These are phyloP conservation scores for Yamadazyma sp. DNA, from an alignment of 1,139 yeast genomes.

Conservation along the genomic window DNA sequence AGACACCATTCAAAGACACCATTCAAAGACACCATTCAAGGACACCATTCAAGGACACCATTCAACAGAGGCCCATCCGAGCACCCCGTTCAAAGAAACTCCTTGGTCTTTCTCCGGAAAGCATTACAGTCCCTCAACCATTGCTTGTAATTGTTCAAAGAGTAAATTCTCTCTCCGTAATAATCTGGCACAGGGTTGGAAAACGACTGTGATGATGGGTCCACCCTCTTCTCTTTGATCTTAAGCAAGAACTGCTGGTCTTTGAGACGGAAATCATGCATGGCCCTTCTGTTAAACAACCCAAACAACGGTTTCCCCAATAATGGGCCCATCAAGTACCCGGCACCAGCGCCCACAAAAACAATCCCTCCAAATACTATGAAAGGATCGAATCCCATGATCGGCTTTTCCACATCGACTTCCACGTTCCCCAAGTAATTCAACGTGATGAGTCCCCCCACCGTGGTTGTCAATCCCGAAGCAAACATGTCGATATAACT, in stretches of 20 bases:
- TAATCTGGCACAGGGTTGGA: conserved; percentile 97
- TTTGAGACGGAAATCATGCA: conserved; percentile 52
- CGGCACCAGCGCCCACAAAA: conserved; percentile 69
- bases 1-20: too few relatives aligned
- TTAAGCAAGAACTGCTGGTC: conserved; percentile 74
- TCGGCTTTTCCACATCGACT: conserved; percentile 77
- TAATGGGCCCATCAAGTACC: conserved; percentile 81
- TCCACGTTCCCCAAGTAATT: conserved; percentile 75
- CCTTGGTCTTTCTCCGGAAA: conserved; percentile 80
- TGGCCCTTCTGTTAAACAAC: conserved; percentile 46
- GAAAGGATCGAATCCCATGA: conserved; percentile 85
- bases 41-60: too few relatives aligned
- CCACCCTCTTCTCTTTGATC: conserved; percentile 78
- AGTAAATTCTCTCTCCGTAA: conserved; percentile 93
- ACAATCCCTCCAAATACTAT: conserved; percentile 72
- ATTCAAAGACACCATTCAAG: too few relatives aligned
- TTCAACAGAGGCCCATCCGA: too few relatives aligned
- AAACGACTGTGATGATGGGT: conserved; percentile 89
- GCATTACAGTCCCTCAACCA: conserved; percentile 97
- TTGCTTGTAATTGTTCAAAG: conserved; percentile 82
- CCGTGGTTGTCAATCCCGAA: conserved; percentile 65
- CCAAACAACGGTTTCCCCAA: conserved; percentile 74
- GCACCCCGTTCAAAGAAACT: conserved; percentile 52
- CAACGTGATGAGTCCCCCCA: conserved; percentile 74
- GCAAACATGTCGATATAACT: conserved; percentile 67